Conservation (phyloP, 2,329 filamentous ascomycete species). For the Ciborinia camelliae region DNA sequence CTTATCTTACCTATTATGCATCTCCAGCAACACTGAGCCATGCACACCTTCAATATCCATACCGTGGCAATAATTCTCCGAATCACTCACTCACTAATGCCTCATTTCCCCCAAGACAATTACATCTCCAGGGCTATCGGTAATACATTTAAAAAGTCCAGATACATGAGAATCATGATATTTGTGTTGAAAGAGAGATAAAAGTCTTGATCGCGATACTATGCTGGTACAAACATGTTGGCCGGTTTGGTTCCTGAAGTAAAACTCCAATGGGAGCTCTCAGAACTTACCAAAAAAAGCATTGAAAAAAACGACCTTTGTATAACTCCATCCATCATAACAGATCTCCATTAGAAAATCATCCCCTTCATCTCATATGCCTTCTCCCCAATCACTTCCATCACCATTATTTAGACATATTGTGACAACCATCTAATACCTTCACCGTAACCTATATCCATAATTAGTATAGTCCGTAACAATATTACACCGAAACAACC, state of each 20-base stretch:
- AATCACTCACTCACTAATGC: neutral
- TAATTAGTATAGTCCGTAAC: constrained; percentile 20
- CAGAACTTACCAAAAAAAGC: constrained; percentile 28
- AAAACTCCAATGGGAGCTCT: constrained; percentile 27
- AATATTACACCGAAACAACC: constrained; percentile 35
- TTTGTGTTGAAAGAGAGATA: constrained; percentile 14
- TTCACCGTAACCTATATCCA: constrained; percentile 69
- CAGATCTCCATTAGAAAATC: constrained; percentile 28
- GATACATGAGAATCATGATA: neutral
- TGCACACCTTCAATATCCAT: neutral
- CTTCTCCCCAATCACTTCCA: neutral
- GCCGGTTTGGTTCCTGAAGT: constrained; percentile 27
- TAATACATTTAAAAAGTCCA: neutral
- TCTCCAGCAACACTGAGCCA: neutral
- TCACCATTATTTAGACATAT: constrained; percentile 64
- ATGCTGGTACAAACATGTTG: constrained; percentile 35
- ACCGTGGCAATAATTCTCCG: neutral
- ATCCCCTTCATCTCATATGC: constrained; percentile 16
- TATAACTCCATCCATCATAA: constrained; percentile 37
- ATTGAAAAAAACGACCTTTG: constrained; percentile 35
- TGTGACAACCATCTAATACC: constrained; percentile 89
- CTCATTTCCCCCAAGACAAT: neutral
- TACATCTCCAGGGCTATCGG: neutral
- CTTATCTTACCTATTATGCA: neutral
- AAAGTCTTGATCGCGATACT: constrained; percentile 36